Conservation (phyloP, 306 rosid species). For the Vicia villosa region DNA sequence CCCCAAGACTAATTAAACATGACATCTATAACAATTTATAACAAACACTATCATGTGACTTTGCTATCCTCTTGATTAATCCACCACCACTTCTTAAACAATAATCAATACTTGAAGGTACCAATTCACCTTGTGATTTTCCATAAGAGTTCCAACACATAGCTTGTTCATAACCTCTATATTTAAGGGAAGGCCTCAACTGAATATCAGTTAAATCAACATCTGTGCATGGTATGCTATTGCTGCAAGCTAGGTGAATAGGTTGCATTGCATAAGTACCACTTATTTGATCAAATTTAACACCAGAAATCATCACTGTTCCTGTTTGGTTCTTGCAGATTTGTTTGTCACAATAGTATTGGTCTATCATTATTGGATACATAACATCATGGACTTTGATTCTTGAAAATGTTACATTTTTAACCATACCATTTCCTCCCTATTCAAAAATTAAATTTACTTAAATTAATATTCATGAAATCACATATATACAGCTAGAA, state of each 20-base stretch:
- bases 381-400: constrained; percentile 69
- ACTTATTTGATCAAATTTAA: constrained; percentile 58
- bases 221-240: constrained; percentile 70
- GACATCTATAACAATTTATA: constrained; percentile 8
- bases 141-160: constrained; percentile 80
- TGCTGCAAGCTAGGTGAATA: constrained; percentile 80
- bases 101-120: constrained; percentile 72
- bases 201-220: constrained; percentile 69
- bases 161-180: constrained; percentile 47
- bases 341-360: constrained; percentile 83
- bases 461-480: constrained; percentile 9
- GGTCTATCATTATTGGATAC: constrained; percentile 79
- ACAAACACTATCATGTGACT: constrained; percentile 63
- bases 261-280: constrained; percentile 72
- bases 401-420: constrained; percentile 82
- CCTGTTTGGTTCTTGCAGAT: constrained; percentile 73
- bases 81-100: constrained; percentile 74
- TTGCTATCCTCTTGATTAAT: constrained; percentile 54
- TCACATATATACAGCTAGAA: neutral
- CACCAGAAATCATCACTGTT: constrained; percentile 62
- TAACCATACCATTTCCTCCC: constrained; percentile 95
- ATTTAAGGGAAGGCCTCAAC: constrained; percentile 53
- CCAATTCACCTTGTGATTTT: constrained; percentile 61
- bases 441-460: constrained; percentile 11
- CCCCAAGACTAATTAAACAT: neutral